Conservation (phyloP, 345 rosid species). For the Aquilaria yunnanensis region DNA sequence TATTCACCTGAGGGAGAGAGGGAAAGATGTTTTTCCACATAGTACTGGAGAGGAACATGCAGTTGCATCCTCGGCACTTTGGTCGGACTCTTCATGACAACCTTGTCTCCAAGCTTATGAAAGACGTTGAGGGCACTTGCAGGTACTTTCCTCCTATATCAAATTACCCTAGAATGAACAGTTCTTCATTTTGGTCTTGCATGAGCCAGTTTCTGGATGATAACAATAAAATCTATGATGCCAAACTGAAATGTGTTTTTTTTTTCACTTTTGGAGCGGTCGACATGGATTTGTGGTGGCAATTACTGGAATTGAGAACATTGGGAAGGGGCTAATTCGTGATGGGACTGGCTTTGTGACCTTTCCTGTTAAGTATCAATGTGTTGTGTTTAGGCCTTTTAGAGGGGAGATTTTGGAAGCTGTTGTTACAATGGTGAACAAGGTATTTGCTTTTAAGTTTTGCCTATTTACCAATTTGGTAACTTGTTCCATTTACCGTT, state of each 20-base stretch:
- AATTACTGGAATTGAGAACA: constrained; percentile 67
- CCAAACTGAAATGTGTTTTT: too few relatives aligned
- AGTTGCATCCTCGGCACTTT: constrained; percentile 79
- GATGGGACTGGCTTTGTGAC: constrained; percentile 91
- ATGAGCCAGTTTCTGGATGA: neutral
- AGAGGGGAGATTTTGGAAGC: constrained; percentile 91
- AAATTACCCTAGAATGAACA: neutral
- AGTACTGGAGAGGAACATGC: constrained; percentile 87
- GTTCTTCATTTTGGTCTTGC: neutral
- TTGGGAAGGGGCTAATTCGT: constrained; percentile 87
- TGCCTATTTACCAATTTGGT: neutral
- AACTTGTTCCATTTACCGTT: neutral
- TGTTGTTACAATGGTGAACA: constrained; percentile 85
- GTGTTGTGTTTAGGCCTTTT: constrained; percentile 87
- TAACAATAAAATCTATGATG: too few relatives aligned
- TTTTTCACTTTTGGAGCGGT: constrained; percentile 37
- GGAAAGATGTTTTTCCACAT: constrained; percentile 77
- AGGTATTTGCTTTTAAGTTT: constrained; percentile 29
- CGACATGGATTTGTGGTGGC: constrained; percentile 94
- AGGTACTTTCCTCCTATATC: constrained; percentile 28
- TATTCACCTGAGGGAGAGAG: neutral
- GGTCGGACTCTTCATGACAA: constrained; percentile 81
- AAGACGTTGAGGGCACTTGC: constrained; percentile 97
- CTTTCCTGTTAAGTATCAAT: constrained; percentile 79
- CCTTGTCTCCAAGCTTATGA: constrained; percentile 82